Percentiles rank a stretch among this genome's conserved stretches.
Evolutionary conservation across 192 early-diverging fungal genomes (phyloP).

Genomic region (Umbelopsis sp.): DNA sequence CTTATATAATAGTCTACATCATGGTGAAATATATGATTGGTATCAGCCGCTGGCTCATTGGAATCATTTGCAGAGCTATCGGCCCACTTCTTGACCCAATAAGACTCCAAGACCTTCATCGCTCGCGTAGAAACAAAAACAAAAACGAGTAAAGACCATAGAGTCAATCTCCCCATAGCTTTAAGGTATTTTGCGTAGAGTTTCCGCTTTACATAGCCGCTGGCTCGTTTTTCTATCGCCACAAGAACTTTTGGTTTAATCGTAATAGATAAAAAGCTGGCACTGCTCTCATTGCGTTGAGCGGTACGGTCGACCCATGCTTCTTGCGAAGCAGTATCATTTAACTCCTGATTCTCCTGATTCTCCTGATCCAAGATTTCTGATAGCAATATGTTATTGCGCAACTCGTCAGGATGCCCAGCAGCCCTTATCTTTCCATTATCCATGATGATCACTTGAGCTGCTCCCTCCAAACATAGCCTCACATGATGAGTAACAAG

Average conservation of each 20-base stretch:
- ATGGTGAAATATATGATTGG: neutral
- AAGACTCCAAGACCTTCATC: conserved; percentile 39
- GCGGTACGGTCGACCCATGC: neutral
- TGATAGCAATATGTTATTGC: conserved; percentile 32
- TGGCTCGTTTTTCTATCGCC: conserved; percentile 75
- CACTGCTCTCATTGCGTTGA: neutral
- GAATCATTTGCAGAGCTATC: conserved; percentile 25
- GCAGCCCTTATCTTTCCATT: conserved; percentile 48
- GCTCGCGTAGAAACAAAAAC: conserved; percentile 41
- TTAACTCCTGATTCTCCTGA: conserved; percentile 19
- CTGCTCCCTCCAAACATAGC: conserved; percentile 56
- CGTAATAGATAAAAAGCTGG: neutral
- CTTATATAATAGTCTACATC: conserved; percentile 48
- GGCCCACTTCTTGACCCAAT: conserved; percentile 51
- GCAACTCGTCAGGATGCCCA: conserved; percentile 37
- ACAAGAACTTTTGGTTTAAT: conserved; percentile 58
- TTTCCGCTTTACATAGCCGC: conserved; percentile 71
- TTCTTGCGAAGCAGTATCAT: conserved; percentile 28
- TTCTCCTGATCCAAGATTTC: conserved; percentile 45
- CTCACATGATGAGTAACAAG: conserved; percentile 84
- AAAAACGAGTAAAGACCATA: conserved; percentile 55
- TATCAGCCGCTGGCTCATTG: neutral
- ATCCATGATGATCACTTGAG: conserved; percentile 53
- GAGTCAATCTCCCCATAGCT: conserved; percentile 55
- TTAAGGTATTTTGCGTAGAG: conserved; percentile 77